phyloP scores from a whole-genome alignment of 176 grass and related monocot genomes.

The Lolium perenne region DNA sequence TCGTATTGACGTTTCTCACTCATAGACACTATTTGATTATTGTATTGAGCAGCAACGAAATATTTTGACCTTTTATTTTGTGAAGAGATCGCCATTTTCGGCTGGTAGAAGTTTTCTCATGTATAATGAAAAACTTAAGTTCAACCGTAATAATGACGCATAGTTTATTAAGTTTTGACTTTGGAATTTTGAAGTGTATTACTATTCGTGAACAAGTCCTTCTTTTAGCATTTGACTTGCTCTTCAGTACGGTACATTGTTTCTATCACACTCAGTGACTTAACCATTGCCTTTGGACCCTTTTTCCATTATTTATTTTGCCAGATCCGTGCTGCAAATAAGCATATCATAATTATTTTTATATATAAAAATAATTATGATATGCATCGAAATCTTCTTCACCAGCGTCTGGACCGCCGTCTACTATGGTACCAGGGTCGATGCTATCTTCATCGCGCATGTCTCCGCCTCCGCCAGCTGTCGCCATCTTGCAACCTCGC shows the following conservation, averaged over 20 bases:
- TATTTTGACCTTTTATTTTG: neutral
- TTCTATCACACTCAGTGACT: neutral
- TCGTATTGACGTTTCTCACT: too few species aligned
- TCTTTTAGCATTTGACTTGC: neutral
- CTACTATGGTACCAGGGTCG: too few species aligned
- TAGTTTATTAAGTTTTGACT: neutral
- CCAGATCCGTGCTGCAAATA: neutral
- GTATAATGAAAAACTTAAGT: neutral
- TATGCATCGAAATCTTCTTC: too few species aligned
- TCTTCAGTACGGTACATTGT: neutral
- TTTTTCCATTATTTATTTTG: neutral
- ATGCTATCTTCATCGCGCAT: too few species aligned
- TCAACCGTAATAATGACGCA: neutral
- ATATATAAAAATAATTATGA: too few species aligned
- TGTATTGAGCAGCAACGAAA: too few species aligned
- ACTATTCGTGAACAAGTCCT: neutral
- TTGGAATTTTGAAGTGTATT: neutral
- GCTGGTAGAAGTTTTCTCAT: neutral
- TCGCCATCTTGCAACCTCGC: too few species aligned
- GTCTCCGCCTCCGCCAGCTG: too few species aligned
- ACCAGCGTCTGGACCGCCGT: too few species aligned
- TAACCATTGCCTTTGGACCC: neutral
- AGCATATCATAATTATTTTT: neutral
- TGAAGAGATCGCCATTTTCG: neutral
- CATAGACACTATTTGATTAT: too few species aligned